Base-by-base conservation (phyloP, 768 basidiomycete species). In the Xanthoconium purpureum region DNA sequence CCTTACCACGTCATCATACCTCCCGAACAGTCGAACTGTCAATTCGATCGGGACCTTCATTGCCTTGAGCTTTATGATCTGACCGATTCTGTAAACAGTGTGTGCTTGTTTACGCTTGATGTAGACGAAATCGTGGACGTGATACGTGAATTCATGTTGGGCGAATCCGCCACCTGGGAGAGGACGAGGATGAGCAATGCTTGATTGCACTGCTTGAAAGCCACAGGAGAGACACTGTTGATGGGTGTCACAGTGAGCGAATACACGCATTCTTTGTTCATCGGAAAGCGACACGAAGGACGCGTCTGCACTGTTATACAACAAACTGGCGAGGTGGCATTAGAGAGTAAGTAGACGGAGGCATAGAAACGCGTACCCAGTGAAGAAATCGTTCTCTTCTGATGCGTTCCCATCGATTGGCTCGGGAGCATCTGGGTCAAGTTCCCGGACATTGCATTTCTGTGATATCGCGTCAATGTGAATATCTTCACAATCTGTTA, bases 41-140 rank as follows among this genome's bases (percentile, higher is more conserved):
- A 74, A 62, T 40, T 78, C 66, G 10, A 58, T 54, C 14, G 66
- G 61, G 28, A 56, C 42, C 7, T 55, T 61, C 29, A 65, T 65
- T n/a, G 61, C 58, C 40, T 61, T 59, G 18, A 87, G 66, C 5
- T 70, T 64, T 15, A 73, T 57, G 38, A 91, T 80, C 60, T 88
- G 87, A 0, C 77, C 86, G 50, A 90, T 81, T 6, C 74, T 65
- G 42, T 85, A 75, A 28, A 55, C 62, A 15, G 65, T 54, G 12
- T 72, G 60, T 12, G 61, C 60, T 14, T 62, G 54, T 36, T 68
- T 57, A 15, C 72, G 71, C 39, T 74, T 76, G 38, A 87, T 50
- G 63, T 87, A 89, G 11, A 88, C 77, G 57, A 82, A 88, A 58
- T 89, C 89, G 44, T 77, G 48, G 10, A 73, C 51, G 61, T 89